Evolutionary conservation across 1,284 basidiomycete genomes (phyloP).

Genomic region (Microbotryum intermedium): DNA sequence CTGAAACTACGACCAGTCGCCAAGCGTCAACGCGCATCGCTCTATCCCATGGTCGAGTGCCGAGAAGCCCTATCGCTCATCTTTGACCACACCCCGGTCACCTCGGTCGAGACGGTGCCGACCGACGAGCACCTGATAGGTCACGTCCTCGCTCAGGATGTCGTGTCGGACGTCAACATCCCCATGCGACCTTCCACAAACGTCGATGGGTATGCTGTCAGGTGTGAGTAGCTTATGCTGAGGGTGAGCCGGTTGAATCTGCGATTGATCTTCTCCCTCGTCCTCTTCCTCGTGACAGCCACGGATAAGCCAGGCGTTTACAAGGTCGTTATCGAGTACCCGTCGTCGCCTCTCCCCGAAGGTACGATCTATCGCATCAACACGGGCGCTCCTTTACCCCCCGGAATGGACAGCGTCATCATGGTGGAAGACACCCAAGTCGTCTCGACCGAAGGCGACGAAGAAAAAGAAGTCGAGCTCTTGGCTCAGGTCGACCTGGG

Average conservation of each 20-base stretch:
- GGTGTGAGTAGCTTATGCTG: constrained; percentile 45
- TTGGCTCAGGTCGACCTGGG: constrained; percentile 54
- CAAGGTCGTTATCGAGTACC: constrained; percentile 52
- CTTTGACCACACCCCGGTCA: constrained; percentile 46
- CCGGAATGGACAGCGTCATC: constrained; percentile 65
- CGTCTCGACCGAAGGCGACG: constrained; percentile 39
- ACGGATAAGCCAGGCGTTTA: constrained; percentile 49
- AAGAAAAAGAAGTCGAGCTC: constrained; percentile 57
- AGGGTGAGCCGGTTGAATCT: neutral
- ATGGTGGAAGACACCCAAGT: constrained; percentile 87
- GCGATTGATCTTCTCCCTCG: neutral
- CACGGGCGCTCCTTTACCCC: constrained; percentile 65
- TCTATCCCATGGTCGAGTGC: constrained; percentile 62
- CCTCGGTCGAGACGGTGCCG: constrained; percentile 41
- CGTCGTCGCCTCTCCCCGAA: constrained; percentile 44
- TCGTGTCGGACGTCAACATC: constrained; percentile 52
- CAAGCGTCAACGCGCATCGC: constrained; percentile 60
- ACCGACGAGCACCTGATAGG: constrained; percentile 53
- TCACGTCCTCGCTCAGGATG: constrained; percentile 64
- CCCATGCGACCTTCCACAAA: constrained; percentile 54
- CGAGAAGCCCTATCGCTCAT: constrained; percentile 57
- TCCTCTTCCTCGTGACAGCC: constrained; percentile 10
- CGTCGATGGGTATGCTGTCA: constrained; percentile 77
- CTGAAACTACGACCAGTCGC: constrained; percentile 46
- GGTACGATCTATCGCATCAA: constrained; percentile 64